Percentiles rank a stretch among this genome's conserved stretches.
phyloP scores from a whole-genome alignment of 2,329 filamentous ascomycete species.

The Cladorrhinum sp. region DNA sequence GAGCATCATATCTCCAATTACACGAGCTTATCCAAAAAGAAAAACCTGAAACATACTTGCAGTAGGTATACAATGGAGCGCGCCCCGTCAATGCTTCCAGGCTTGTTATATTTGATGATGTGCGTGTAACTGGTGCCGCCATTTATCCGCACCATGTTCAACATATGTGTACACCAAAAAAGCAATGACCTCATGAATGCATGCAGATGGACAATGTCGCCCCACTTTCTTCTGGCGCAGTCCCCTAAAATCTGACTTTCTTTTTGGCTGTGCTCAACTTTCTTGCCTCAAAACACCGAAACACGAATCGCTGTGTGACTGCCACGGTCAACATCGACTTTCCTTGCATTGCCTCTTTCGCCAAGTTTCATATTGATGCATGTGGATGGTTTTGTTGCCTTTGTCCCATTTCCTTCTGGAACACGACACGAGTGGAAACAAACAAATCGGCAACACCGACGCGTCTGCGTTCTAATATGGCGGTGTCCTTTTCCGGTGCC shows the following conservation, averaged over 20 bases:
- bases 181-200: background rate
- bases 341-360: background rate
- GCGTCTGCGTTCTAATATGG: background rate
- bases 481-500: background rate
- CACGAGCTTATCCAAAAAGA: background rate
- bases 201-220: background rate
- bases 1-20: conserved; percentile 2
- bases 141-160: background rate
- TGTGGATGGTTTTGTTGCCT: background rate
- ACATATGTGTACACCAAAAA: background rate
- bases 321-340: background rate
- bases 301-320: background rate
- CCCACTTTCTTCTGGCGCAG: background rate
- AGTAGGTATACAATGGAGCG: background rate
- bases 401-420: background rate
- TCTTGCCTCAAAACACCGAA: background rate
- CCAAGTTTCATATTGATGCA: background rate
- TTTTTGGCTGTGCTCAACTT: background rate
- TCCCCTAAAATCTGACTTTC: background rate
- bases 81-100: background rate
- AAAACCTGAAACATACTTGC: background rate
- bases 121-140: too few relatives aligned
- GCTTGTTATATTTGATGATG: background rate
- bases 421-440: background rate
- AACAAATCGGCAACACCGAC: background rate